Percentiles rank a stretch among this genome's conserved stretches.
Conservation (phyloP, 1,284 basidiomycete genomes). For the Salmacisia buchloeana region DNA sequence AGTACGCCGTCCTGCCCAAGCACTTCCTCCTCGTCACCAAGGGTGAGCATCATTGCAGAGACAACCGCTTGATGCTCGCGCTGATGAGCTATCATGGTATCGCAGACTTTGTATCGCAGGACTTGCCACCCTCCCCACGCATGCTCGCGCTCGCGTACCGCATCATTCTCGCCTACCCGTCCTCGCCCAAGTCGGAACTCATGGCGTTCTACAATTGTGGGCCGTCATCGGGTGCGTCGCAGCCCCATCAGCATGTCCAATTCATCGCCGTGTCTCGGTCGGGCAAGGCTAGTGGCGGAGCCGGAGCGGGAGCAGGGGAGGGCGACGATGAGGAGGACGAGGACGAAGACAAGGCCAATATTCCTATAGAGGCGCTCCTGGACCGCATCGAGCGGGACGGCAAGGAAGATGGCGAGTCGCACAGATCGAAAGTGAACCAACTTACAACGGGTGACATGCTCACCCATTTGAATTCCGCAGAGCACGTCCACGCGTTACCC, state of each 20-base stretch:
- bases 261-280: conserved; percentile 36
- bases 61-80: background rate
- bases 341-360: conserved; percentile 11
- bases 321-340: conserved; percentile 17
- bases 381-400: conserved; percentile 40
- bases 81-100: background rate
- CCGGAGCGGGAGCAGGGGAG: conserved; percentile 7
- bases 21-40: conserved; percentile 45
- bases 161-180: conserved; percentile 23
- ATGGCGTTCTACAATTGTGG: conserved; percentile 49
- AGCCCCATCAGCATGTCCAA: conserved; percentile 45
- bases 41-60: conserved; percentile 3
- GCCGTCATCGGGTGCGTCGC: conserved; percentile 32
- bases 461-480: conserved; percentile 2
- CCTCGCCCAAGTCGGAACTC: conserved; percentile 18
- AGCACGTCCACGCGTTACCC: conserved; percentile 34
- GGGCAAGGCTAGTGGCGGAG: background rate
- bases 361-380: conserved; percentile 40
- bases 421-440: too few relatives aligned
- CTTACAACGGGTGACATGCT: too few relatives aligned
- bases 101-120: conserved; percentile 36
- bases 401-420: conserved; percentile 33
- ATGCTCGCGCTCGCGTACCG: conserved; percentile 36
- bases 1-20: conserved; percentile 44
- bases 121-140: conserved; percentile 36